These are phyloP conservation scores for Ramalina peruviana DNA, from an alignment of 495 filamentous ascomycete species.

Conservation along the genomic window DNA sequence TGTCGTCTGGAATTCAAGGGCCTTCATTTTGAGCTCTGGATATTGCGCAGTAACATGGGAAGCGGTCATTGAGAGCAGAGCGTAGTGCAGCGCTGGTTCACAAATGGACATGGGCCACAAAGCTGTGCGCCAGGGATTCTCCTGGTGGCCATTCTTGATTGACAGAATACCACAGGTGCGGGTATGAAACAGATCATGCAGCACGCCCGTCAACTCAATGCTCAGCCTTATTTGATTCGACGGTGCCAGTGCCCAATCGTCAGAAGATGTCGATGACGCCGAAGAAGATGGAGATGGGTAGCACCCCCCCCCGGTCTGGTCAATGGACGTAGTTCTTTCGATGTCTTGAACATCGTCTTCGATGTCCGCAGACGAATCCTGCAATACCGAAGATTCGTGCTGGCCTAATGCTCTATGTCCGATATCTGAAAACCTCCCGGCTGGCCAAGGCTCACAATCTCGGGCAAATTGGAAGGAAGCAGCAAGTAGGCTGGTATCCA, in stretches of 20 bases:
- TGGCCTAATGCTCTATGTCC: neutral
- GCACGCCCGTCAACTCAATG: neutral
- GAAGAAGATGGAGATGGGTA: slow-evolving; percentile 16
- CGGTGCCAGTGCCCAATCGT: slow-evolving; percentile 3
- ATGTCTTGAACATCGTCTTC: slow-evolving; percentile 50
- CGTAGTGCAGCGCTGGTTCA: slow-evolving; percentile 59
- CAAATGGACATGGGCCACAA: slow-evolving; percentile 58
- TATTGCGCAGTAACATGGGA: slow-evolving; percentile 56
- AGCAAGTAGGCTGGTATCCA: no score
- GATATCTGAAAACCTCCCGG: neutral
- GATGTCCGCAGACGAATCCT: slow-evolving; percentile 19
- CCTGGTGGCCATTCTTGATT: slow-evolving; percentile 54
- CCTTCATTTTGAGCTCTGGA: slow-evolving; percentile 44
- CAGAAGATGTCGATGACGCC: slow-evolving; percentile 15
- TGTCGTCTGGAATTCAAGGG: slow-evolving; percentile 59
- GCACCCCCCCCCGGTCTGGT: slow-evolving; percentile 14
- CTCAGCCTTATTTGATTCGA: neutral
- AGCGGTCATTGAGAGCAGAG: slow-evolving; percentile 59
- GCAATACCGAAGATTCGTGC: neutral
- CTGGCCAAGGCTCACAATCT: neutral
- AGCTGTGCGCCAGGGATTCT: slow-evolving; percentile 67
- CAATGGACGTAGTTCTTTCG: slow-evolving; percentile 28
- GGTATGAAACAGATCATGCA: slow-evolving; percentile 22
- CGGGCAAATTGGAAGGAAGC: no score
- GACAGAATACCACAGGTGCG: slow-evolving; percentile 68